Base-by-base conservation (phyloP, 257 asterid species). In the Capsicum chinense region DNA sequence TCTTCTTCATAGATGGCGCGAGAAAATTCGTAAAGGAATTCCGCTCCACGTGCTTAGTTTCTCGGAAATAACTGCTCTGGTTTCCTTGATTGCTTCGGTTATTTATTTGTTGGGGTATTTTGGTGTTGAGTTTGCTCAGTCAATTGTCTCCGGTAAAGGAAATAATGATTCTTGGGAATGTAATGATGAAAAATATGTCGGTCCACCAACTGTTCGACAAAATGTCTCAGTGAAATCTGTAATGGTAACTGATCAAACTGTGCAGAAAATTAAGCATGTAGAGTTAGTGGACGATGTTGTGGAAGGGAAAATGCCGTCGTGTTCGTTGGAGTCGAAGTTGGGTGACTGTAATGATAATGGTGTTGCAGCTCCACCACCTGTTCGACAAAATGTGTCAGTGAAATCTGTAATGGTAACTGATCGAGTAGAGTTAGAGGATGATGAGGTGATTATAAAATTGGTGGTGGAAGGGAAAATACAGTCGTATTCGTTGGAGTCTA, bases 401-500 rank as follows among this genome's bases (percentile, higher is more conserved):
- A 12, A 70, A 60, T 58, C 59, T 89, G 7, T 68, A 37, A 44
- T 4, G 48, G 48, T 39, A 39, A 44, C 48, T 44, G 8, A 44
- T 39, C 44, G 0, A 39, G 44, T 39, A 39, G 44, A 39, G 44
- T 39, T 39, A 44, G 82, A 59, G 76, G 90, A 89, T 9, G 92
- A 89, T 15, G 94, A 91, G 83, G 85, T 87, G 59, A 74, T 91
- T 37, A 78, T 91, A 3, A 84, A 83, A 10, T 79, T 83, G 0
- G 90, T 91, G 9, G 90, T 88, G 9, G 56, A 73, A 19, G 94
- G 94, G 12, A 83, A 76, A 82, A 83, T 70, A 14, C 89, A 90
- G 3, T 89, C 90, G 4, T 89, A 91, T 54, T 83, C 91, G 0
- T 82, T 91, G 54, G 94, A 91, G 71, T 85, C 92, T 0, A 91